These are phyloP conservation scores for Ensete ventricosum DNA, from an alignment of 176 grass and related monocot genomes.

Conservation along the genomic window DNA sequence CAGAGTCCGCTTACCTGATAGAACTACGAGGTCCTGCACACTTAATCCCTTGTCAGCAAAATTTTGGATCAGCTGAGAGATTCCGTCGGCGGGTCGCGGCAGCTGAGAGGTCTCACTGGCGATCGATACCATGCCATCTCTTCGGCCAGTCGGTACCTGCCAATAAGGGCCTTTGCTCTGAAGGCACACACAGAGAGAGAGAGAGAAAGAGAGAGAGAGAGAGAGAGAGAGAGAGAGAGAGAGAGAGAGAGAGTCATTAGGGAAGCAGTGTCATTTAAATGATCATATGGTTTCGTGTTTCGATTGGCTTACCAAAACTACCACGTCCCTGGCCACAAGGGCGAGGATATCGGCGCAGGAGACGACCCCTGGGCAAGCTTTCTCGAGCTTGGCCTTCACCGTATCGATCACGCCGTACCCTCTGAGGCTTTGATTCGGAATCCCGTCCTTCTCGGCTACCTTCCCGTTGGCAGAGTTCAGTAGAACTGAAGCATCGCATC, in stretches of 20 bases:
- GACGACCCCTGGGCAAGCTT: too few species aligned
- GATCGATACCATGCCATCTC: constrained; percentile 33
- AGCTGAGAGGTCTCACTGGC: constrained; percentile 25
- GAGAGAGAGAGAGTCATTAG: too few species aligned
- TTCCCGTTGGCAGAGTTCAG: constrained; percentile 47
- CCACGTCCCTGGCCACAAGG: neutral
- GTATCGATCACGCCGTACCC: constrained; percentile 54
- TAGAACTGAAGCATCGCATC: constrained; percentile 67
- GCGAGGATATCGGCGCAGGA: too few species aligned
- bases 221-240: too few species aligned
- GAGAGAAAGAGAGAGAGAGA: too few species aligned
- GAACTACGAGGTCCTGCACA: constrained; percentile 37
- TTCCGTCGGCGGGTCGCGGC: constrained; percentile 22
- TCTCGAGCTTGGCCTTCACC: constrained; percentile 27
- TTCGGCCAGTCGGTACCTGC: constrained; percentile 45
- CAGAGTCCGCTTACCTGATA: constrained; percentile 10
- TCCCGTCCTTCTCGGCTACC: constrained; percentile 32
- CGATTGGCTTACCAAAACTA: too few species aligned
- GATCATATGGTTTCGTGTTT: too few species aligned
- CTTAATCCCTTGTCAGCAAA: constrained; percentile 31
- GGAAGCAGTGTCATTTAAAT: too few species aligned
- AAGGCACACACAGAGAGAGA: too few species aligned
- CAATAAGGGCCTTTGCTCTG: constrained; percentile 37
- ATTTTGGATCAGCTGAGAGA: constrained; percentile 10
- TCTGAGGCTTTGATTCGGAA: constrained; percentile 50